phyloP scores from a whole-genome alignment of 2,329 filamentous ascomycete genomes.

The Sclerotinia spermophila region DNA sequence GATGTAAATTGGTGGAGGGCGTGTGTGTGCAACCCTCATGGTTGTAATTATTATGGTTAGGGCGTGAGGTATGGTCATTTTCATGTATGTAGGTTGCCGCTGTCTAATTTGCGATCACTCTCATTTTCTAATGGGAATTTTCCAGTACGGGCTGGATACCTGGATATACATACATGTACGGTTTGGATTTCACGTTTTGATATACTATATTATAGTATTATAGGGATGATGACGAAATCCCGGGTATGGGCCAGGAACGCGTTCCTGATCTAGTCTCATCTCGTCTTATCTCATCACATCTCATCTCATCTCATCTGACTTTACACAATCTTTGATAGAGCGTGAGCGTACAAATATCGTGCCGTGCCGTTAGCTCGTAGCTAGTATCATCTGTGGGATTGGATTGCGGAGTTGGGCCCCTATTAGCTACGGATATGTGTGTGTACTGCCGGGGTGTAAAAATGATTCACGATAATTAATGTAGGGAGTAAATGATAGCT shows the following conservation, averaged over 20 bases:
- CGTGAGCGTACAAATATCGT: background rate
- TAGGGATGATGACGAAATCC: background rate
- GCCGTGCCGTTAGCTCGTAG: background rate
- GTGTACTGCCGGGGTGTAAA: background rate
- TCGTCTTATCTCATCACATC: background rate
- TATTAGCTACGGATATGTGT: background rate
- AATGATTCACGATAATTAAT: too few species aligned
- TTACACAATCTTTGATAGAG: background rate
- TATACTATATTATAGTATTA: background rate
- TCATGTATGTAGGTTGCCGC: too few species aligned
- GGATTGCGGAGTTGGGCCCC: background rate
- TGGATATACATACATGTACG: background rate
- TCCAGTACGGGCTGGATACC: too few species aligned
- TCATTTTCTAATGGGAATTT: too few species aligned
- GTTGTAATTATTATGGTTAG: too few species aligned
- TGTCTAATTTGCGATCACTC: too few species aligned
- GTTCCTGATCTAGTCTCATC: background rate
- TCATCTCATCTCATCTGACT: background rate
- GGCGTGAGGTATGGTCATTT: too few species aligned
- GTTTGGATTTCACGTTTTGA: background rate
- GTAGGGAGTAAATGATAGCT: too few species aligned
- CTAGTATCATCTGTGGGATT: background rate
- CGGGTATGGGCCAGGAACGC: background rate
- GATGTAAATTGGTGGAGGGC: too few species aligned
- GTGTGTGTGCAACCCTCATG: too few species aligned